Evolutionary conservation across 805 yeast genomes (phyloP).

Genomic region (Yarrowia hollandica): DNA sequence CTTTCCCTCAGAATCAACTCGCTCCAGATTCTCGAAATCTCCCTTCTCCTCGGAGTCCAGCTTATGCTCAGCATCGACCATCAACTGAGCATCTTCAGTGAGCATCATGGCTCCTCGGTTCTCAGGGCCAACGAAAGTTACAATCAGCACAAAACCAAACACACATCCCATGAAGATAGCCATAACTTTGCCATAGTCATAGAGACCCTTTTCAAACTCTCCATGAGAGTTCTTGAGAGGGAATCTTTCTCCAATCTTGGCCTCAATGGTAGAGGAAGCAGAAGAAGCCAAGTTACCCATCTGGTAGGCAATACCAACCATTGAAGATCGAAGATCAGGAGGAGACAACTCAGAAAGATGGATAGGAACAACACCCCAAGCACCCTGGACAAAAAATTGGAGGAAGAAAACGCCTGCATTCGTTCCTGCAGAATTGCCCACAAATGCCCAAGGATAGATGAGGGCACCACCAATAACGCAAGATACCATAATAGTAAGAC

Average conservation of each 20-base stretch:
- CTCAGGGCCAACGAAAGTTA: conserved; percentile 61
- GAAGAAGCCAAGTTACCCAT: conserved; percentile 72
- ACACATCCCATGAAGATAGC: conserved; percentile 67
- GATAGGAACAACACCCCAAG: conserved; percentile 72
- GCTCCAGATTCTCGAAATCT: conserved; percentile 14
- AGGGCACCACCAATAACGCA: conserved; percentile 58
- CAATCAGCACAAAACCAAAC: conserved; percentile 52
- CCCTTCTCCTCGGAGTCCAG: conserved; percentile 14
- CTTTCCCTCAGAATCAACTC: conserved; percentile 7
- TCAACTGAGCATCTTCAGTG: background rate
- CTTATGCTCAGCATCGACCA: background rate
- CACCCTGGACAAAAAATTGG: conserved; percentile 62
- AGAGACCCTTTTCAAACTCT: conserved; percentile 39
- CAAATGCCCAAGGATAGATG: conserved; percentile 62
- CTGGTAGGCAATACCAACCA: conserved; percentile 65
- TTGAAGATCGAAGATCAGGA: conserved; percentile 62
- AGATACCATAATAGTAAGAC: conserved; percentile 54
- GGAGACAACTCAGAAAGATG: conserved; percentile 66
- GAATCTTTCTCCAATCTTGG: conserved; percentile 59
- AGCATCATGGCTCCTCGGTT: conserved; percentile 35
- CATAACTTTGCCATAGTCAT: conserved; percentile 69
- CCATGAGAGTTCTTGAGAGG: conserved; percentile 49
- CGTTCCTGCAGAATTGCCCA: conserved; percentile 47
- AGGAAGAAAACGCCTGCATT: conserved; percentile 64
- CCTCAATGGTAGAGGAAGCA: conserved; percentile 70